Evolutionary conservation across 331 rosid species (phyloP).

Genomic region (Phaseolus coccineus): DNA sequence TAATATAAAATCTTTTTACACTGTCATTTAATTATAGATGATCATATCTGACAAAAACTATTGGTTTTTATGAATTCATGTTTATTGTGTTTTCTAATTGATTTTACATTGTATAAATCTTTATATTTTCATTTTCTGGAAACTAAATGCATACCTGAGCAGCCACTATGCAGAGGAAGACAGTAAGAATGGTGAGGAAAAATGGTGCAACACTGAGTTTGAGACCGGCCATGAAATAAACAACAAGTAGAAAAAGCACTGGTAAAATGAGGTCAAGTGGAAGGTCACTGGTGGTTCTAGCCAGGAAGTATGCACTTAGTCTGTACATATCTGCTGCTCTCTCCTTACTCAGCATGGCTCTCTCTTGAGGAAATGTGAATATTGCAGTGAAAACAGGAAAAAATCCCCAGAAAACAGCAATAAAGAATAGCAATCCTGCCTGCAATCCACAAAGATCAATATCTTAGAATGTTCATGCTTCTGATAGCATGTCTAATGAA

Average conservation of each 20-base stretch:
- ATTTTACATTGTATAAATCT: too few species aligned
- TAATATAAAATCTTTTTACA: not conserved
- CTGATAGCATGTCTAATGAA: not conserved
- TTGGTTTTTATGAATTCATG: not conserved
- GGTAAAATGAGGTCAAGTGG: conserved; percentile 90
- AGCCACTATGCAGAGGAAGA: conserved; percentile 95
- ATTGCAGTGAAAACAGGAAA: conserved; percentile 96
- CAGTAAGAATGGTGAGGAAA: conserved; percentile 75
- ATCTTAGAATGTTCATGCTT: not conserved
- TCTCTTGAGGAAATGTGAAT: conserved; percentile 97
- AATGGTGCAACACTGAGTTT: conserved; percentile 65
- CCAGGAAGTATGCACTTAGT: conserved; percentile 92
- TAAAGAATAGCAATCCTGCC: conserved; percentile 96
- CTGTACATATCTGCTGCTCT: conserved; percentile 95
- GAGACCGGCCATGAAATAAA: conserved; percentile 93
- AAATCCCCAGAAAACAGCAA: conserved; percentile 98
- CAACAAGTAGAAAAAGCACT: conserved; percentile 78
- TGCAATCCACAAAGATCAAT: conserved; percentile 48
- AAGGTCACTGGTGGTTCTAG: conserved; percentile 96
- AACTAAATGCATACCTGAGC: conserved; percentile 71
- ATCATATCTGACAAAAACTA: not conserved
- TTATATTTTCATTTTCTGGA: not conserved
- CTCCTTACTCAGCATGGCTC: conserved; percentile 92
- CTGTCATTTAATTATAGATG: not conserved
- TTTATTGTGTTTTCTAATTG: not conserved